Base-by-base conservation (phyloP, 805 yeast species). In the Scheffersomyces lignosus region DNA sequence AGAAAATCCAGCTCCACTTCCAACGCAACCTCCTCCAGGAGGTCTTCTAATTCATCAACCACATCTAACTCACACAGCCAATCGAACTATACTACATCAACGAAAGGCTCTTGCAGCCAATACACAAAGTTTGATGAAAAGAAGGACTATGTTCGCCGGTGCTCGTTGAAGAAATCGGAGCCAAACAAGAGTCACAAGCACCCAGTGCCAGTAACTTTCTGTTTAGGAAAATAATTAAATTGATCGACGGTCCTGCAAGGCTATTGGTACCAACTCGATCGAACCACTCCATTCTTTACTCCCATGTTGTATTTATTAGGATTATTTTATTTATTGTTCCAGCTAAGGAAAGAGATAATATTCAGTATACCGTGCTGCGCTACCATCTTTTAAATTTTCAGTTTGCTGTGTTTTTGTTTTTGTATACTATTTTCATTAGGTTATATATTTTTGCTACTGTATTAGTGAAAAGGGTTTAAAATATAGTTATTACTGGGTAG, bases 81-180 rank as follows among this genome's bases (percentile, higher is more conserved):
- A n/a, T 26, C 15, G 13, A 26, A 26, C n/a, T 12, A 12, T 7
- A 14, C 13, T n/a, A 12, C 15, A 12, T 14, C 15, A 7, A 26
- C 29, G 13, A 26, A 8, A 7, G n/a, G 29, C 24, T 20, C 10
- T 13, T 17, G 42, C 36, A 38, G 34, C 29, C 38, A 34, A 22
- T 38, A 38, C 25, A 35, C 58, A 30, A 60, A 64, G 43, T 69
- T 69, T 48, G 75, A 69, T 44, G 75, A 69, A 43, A 69, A 69
- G 58, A 67, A 68, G 48, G 75, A 69, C 44, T 69, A 69, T 47
- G 60, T 50, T n/a, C 62, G 61, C 40, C 54, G 75, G 37, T 69
- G 73, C 50, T 56, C 60, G 31, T 30, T 54, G 43, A 65, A 58
- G 47, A 45, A 51, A 25, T 41, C 43, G 8, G 24, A 45, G 15